Conservation (phyloP, 2,329 filamentous ascomycete species). For the Aspergillus spinulosporus region DNA sequence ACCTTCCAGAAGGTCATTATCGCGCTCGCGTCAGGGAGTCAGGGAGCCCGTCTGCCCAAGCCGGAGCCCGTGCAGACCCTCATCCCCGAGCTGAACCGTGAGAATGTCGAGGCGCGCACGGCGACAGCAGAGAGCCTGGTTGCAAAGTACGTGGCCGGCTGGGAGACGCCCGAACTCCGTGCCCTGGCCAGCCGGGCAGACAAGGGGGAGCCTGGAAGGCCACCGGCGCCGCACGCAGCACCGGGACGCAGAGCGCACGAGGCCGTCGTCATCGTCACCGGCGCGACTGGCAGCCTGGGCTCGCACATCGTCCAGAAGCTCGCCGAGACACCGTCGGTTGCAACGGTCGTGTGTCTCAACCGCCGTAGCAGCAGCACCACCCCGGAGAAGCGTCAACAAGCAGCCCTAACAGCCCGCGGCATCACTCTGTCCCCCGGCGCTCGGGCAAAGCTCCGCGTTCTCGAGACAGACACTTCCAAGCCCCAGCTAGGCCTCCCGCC, state of each 20-base stretch:
- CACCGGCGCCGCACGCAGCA: too few species aligned
- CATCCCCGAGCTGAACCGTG: too few species aligned
- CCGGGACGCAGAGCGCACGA: not conserved
- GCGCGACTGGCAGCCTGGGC: constrained; percentile 44
- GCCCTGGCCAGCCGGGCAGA: too few species aligned
- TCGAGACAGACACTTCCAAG: constrained; percentile 53
- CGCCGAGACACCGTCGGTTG: constrained; percentile 25
- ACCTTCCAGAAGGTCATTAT: not conserved
- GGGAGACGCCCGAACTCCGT: too few species aligned
- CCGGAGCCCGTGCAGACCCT: too few species aligned
- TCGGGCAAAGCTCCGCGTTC: constrained; percentile 45
- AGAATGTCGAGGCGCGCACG: not conserved
- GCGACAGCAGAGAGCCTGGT: not conserved
- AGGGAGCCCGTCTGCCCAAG: too few species aligned
- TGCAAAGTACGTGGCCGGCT: not conserved
- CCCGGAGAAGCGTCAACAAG: constrained; percentile 36
- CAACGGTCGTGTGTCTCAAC: constrained; percentile 50
- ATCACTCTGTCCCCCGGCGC: constrained; percentile 21
- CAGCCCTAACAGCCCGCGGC: constrained; percentile 32
- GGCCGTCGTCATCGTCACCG: constrained; percentile 41
- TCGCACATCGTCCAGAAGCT: constrained; percentile 42
- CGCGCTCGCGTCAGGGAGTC: not conserved
- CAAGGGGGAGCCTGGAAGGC: too few species aligned
- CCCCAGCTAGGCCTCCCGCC: constrained; percentile 50
- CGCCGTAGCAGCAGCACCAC: constrained; percentile 30